Base-by-base conservation (phyloP, 2,329 filamentous ascomycete species). In the Fusarium oligoseptatum region DNA sequence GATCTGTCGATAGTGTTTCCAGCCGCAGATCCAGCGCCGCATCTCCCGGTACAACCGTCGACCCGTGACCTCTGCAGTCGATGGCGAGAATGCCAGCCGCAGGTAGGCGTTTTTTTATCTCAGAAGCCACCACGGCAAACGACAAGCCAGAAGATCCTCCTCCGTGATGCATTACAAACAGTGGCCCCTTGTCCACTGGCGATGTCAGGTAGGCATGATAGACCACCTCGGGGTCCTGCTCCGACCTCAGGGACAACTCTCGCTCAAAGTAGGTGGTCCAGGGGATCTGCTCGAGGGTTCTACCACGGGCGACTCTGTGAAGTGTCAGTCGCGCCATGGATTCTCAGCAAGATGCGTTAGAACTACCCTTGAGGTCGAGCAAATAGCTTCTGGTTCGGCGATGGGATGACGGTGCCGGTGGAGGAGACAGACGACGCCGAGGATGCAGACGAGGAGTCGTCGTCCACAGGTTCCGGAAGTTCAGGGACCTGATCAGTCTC, bases 161-260 rank as follows among this genome's bases (percentile, higher is more conserved):
- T 43, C 97, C 97, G 84, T 99, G 97, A 81, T 99, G 97, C 84
- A 94, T 94, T 69, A 98, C 93, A 82, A 99, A 95, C 6, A 99
- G 87, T 0, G 96, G 95, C 0, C 93, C 94, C 71, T 89, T 88
- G 41, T 88, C 91, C 48, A 88, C 88, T 10, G 96, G 95, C 1
- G 95, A 95, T 22, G 92, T 98, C 50, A 98, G 87, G 82, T 98
- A 98, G 67, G 91, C 94, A 85, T 99, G 97, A 80, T 95, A 93
- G 61, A 87, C 90, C 48, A 94, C 89, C 24, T 84, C 75, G 14
- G 81, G 79, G 12, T 82, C 81, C 39, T 83, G 78, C 57, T 84
- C 81, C 61, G 86, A 84, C 67, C 89, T 86, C 60, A 98, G 87
- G 78, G 91, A 95, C 66, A 98, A 87, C 81, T 98, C 96, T 78